phyloP scores from a whole-genome alignment of 257 asterid species.

The Penstemon davidsonii region DNA sequence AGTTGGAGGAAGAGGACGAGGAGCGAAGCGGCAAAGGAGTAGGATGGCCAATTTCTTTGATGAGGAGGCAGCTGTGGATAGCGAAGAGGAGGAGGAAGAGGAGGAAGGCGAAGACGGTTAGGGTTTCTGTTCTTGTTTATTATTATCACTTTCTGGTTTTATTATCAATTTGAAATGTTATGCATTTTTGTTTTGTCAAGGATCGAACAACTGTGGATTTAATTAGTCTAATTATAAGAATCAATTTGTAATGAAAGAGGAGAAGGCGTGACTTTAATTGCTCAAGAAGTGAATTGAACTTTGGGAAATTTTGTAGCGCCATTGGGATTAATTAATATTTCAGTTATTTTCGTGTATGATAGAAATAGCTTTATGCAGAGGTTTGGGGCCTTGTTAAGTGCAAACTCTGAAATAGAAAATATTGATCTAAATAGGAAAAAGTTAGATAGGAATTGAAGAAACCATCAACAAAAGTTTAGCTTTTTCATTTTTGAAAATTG shows the following conservation, averaged over 20 bases:
- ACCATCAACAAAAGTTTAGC: neutral
- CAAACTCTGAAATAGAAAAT: no score
- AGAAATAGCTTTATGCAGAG: neutral
- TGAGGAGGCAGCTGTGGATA: constrained; percentile 75
- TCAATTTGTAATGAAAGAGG: constrained; percentile 15
- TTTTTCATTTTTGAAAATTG: no score
- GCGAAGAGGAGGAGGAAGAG: constrained; percentile 91
- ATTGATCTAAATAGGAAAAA: neutral
- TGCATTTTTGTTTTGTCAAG: neutral
- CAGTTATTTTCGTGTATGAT: neutral
- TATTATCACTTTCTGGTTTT: neutral
- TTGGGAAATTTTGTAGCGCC: neutral
- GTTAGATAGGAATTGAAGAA: neutral
- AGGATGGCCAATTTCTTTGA: constrained; percentile 46
- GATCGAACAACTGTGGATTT: neutral
- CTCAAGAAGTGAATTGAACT: constrained; percentile 15
- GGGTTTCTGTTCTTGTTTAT: constrained; percentile 9
- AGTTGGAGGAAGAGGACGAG: constrained; percentile 37
- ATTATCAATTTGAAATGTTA: neutral
- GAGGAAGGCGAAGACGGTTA: constrained; percentile 94
- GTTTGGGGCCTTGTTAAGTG: neutral
- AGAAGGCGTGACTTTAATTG: neutral
- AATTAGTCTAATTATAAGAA: neutral
- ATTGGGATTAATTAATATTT: neutral
- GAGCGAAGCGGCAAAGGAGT: constrained; percentile 43